Conservation (phyloP, 305 asterid species). For the Coffea humblotiana region DNA sequence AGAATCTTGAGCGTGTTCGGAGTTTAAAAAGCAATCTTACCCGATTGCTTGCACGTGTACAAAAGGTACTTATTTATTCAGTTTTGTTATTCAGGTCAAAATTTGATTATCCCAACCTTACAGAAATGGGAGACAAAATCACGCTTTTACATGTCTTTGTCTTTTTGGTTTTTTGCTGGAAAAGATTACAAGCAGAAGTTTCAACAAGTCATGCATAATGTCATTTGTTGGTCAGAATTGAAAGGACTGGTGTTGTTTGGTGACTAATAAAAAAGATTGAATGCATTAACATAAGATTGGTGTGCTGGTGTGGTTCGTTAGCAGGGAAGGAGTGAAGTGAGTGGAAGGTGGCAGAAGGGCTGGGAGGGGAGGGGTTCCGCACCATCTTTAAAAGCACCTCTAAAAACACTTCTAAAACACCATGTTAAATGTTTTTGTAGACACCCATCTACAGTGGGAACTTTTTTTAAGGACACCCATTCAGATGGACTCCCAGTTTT, state of each 20-base stretch:
- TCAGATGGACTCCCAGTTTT: neutral
- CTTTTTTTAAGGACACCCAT: no score
- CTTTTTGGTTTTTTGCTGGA: neutral
- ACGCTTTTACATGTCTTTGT: neutral
- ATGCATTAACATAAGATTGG: neutral
- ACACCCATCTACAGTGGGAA: no score
- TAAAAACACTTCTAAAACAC: no score
- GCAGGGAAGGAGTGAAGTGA: no score
- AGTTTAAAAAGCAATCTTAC: conserved; percentile 94
- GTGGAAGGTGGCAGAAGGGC: no score
- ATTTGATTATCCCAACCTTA: neutral
- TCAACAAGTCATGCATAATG: neutral
- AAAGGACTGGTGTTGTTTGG: neutral
- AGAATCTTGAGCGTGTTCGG: conserved; percentile 88
- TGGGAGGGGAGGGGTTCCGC: no score
- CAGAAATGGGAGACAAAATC: neutral
- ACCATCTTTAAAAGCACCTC: no score
- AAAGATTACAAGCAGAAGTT: neutral
- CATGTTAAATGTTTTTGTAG: no score
- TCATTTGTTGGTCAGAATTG: neutral
- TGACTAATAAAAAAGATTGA: neutral
- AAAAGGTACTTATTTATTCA: conserved; percentile 55
- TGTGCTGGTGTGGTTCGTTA: no score
- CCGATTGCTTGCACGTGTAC: conserved; percentile 88
- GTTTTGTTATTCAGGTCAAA: neutral